phyloP scores from a whole-genome alignment of 768 basidiomycete species.

The Tremella yokohamensis region DNA sequence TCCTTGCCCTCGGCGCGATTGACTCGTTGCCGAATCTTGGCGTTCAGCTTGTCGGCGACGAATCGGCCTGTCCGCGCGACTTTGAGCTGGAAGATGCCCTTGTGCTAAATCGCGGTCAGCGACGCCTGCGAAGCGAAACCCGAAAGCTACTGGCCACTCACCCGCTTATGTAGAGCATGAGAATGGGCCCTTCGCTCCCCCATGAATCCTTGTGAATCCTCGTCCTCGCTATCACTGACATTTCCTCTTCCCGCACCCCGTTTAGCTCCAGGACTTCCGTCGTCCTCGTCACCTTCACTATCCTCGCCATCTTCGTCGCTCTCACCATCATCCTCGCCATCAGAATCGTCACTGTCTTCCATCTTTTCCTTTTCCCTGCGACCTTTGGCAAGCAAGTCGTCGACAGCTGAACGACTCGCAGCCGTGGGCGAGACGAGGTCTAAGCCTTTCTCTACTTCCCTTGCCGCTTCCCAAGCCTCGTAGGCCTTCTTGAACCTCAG shows the following conservation, averaged over 20 bases:
- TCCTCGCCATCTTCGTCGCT: neutral
- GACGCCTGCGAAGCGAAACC: neutral
- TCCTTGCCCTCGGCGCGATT: constrained; percentile 18
- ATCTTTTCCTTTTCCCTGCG: constrained; percentile 1
- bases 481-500: constrained; percentile 42
- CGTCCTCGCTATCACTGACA: constrained; percentile 2
- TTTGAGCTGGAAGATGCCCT: constrained; percentile 65
- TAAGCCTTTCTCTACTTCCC: constrained; percentile 23
- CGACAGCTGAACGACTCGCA: too few relatives aligned
- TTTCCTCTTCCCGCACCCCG: constrained; percentile 5
- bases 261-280: constrained; percentile 17
- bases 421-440: constrained; percentile 9
- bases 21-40: constrained; percentile 26
- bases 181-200: constrained; percentile 37
- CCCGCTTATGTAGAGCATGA: constrained; percentile 42
- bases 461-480: constrained; percentile 46
- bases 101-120: constrained; percentile 54
- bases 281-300: constrained; percentile 18
- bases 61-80: constrained; percentile 60
- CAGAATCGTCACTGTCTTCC: neutral
- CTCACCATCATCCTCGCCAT: constrained; percentile 4
- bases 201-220: constrained; percentile 17
- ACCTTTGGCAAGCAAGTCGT: neutral
- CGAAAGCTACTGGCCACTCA: constrained; percentile 40
- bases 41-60: constrained; percentile 58